Evolutionary conservation across 805 yeast species (phyloP).

Genomic region (Kluyveromyces aestuarii): DNA sequence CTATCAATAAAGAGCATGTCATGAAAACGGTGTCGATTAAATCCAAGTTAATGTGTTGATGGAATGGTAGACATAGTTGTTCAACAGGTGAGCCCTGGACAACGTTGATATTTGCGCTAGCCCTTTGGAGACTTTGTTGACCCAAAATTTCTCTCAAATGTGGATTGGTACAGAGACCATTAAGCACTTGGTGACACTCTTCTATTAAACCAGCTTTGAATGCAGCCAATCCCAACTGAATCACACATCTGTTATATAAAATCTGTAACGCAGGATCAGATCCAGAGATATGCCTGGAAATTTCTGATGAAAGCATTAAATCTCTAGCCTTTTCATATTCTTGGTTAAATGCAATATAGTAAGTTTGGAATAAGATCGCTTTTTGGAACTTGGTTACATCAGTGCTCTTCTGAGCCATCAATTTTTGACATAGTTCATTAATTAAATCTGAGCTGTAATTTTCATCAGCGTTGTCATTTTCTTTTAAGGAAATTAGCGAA

Average conservation of each 20-base stretch:
- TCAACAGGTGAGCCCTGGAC: conserved; percentile 25
- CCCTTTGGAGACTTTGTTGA: conserved; percentile 72
- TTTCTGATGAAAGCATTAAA: conserved; percentile 75
- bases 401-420: conserved; percentile 46
- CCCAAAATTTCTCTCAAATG: conserved; percentile 89
- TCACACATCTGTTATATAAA: conserved; percentile 88
- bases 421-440: conserved; percentile 52
- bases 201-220: conserved; percentile 80
- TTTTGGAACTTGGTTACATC: conserved; percentile 66
- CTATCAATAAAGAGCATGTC: conserved; percentile 81
- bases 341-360: conserved; percentile 85
- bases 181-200: conserved; percentile 80
- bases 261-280: conserved; percentile 86
- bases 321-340: conserved; percentile 80
- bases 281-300: conserved; percentile 72
- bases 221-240: conserved; percentile 92
- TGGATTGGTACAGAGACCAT: conserved; percentile 78
- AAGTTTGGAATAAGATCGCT: conserved; percentile 77
- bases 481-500: conserved; percentile 19
- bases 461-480: conserved; percentile 20
- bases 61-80: conserved; percentile 89
- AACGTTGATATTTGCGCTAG: conserved; percentile 37
- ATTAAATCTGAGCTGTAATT: conserved; percentile 48
- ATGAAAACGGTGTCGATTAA: conserved; percentile 88
- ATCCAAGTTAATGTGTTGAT: conserved; percentile 95